A percentile compares a stretch with the other conserved stretches of the same genome.
Conservation (phyloP, 75 land plant genomes). For the Isoetes taiwanensis region DNA sequence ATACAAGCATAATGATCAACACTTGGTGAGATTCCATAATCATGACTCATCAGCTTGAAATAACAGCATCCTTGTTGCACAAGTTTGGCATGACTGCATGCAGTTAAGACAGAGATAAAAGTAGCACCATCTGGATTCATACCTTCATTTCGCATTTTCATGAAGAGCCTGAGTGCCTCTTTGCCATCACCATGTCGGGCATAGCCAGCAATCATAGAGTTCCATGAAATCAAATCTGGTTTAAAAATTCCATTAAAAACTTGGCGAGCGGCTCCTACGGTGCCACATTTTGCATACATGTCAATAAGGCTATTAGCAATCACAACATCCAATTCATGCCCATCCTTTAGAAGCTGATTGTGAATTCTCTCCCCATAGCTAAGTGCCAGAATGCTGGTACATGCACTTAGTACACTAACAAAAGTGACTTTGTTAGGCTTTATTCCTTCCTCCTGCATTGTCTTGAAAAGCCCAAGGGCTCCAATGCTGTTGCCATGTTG, state of each 20-base stretch:
- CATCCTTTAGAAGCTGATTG: no score
- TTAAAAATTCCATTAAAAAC: constrained; percentile 25
- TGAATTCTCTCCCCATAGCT: constrained; percentile 28
- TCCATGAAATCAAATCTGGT: constrained; percentile 26
- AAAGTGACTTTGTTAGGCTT: constrained; percentile 11
- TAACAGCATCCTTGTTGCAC: no score
- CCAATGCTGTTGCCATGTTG: not conserved
- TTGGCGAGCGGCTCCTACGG: constrained; percentile 17
- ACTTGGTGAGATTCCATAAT: no score
- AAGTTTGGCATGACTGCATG: no score
- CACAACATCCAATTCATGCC: no score
- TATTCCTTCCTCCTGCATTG: constrained; percentile 16
- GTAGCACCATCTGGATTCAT: no score
- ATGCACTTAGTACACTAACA: constrained; percentile 20
- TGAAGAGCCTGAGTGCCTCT: constrained; percentile 21
- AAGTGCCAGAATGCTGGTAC: constrained; percentile 12
- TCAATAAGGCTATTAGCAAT: constrained; percentile 24
- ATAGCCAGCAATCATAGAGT: constrained; percentile 27
- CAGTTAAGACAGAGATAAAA: constrained; percentile 21
- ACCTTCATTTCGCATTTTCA: constrained; percentile 23
- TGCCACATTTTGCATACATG: constrained; percentile 34
- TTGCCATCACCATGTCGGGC: constrained; percentile 9
- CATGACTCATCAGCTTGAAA: no score
- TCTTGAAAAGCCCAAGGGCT: constrained; percentile 18
- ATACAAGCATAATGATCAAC: no score